phyloP scores from a whole-genome alignment of 768 basidiomycete genomes.

The Boletellus ananas region DNA sequence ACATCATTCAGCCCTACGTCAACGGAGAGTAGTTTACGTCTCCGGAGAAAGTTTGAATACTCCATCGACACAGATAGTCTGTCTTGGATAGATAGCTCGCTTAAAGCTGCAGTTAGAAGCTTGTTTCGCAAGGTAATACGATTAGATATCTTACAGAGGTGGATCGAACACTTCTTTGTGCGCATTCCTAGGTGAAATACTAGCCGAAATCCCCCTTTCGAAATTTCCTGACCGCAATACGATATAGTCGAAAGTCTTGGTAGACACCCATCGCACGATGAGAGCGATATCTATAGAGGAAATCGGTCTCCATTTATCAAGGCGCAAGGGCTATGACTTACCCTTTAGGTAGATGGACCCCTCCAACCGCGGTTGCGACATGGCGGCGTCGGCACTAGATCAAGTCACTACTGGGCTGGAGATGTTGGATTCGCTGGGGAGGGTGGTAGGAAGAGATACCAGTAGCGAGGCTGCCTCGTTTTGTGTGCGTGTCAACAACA shows the following conservation, averaged over 20 bases:
- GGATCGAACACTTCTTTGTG: conserved; percentile 1
- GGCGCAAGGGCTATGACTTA: not conserved
- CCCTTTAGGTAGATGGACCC: not conserved
- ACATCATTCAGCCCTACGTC: not conserved
- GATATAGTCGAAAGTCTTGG: not conserved
- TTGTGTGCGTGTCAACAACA: no score
- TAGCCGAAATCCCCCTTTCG: not conserved
- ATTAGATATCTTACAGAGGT: not conserved
- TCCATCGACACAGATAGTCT: not conserved
- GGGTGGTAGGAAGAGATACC: no score
- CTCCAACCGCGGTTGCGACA: not conserved
- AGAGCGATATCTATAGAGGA: not conserved
- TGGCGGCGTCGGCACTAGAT: not conserved
- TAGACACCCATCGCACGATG: not conserved
- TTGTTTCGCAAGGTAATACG: not conserved
- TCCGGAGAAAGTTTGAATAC: not conserved
- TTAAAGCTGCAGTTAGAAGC: not conserved
- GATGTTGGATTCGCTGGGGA: not conserved
- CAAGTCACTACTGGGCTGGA: not conserved
- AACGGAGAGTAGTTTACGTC: not conserved
- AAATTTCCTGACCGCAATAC: not conserved
- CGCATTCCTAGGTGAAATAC: not conserved
- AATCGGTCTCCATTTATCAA: not conserved
- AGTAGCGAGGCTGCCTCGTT: no score
- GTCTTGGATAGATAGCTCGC: not conserved